These are phyloP conservation scores for Cordyceps fumosorosea DNA, from an alignment of 2,329 filamentous ascomycete species.

Conservation along the genomic window DNA sequence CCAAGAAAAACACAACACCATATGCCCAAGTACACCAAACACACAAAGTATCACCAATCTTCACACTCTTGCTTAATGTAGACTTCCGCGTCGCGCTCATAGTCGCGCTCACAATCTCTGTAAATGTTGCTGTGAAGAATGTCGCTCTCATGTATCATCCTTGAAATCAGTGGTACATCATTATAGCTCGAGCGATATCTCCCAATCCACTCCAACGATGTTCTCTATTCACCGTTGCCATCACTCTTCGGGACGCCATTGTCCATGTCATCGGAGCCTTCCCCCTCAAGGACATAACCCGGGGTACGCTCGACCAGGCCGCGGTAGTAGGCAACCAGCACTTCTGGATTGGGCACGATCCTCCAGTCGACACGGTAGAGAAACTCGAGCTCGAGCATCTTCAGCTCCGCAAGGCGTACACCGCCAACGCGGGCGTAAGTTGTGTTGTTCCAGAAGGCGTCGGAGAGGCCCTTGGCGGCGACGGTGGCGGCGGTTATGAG, in stretches of 20 bases:
- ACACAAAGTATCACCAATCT: neutral
- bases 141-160: neutral
- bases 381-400: slow-evolving; percentile 88
- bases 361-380: slow-evolving; percentile 90
- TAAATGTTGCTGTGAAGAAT: neutral
- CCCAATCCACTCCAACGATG: neutral
- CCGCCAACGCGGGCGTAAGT: slow-evolving; percentile 93
- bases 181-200: neutral
- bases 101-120: neutral
- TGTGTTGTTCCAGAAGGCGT: slow-evolving; percentile 97
- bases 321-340: slow-evolving; percentile 86
- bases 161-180: neutral
- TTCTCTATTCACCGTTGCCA: neutral
- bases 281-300: slow-evolving; percentile 47
- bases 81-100: neutral
- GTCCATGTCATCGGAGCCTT: slow-evolving; percentile 16
- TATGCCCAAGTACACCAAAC: neutral
- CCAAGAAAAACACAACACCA: neutral
- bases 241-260: slow-evolving; percentile 13
- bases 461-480: slow-evolving; percentile 89
- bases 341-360: slow-evolving; percentile 92
- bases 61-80: neutral
- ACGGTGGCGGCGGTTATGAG: slow-evolving; percentile 94
- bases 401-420: slow-evolving; percentile 82
- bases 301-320: slow-evolving; percentile 67